Base-by-base conservation (phyloP, 1,139 yeast species). In the Kodamaea sp. region DNA sequence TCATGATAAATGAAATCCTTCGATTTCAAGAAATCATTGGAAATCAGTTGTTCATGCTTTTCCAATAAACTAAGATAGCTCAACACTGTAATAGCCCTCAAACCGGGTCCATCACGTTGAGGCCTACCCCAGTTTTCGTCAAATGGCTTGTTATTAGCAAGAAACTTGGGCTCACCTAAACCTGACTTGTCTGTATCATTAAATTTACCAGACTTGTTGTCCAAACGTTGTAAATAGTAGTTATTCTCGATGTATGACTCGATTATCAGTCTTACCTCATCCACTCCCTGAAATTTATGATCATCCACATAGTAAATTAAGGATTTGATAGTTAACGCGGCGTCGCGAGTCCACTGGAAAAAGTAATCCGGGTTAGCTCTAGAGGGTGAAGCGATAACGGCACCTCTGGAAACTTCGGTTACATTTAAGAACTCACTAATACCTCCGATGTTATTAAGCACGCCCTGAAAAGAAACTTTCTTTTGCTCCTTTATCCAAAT, bases 91-190 rank as follows among this genome's bases (percentile, higher is more conserved):
- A 82, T 70, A 3, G 81, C 73, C 46, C 97, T 71, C 38, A 90
- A 68, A 0, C 95, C 94, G 0, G 97, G 97, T 0, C 97, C 97
- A 57, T 92, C 98, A 42, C 88, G 74, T 59, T 90, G 98, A 1
- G 98, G 98, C 48, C 98, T 71, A 2, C 97, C 97, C 98, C 97
- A 90, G 25, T 65, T 55, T 2, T 66, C 79, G 11, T 61, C 56
- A 48, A 83, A 90, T 1, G 84, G 68, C 0, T 76, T 52, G 19
- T 83, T 81, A 53, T 87, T 75, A 3, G 80, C 78, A 53, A 73
- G 57, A 51, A 84, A 89, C 55, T 90, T 90, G 4, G 97, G 97
- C 54, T 90, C 97, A 1, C 97, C 97, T 23, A 90, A 67, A 3
- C 89, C 89, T 26, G 63, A 55, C 36, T 69, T 57, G 25, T 39